These are phyloP conservation scores for Phytopythium vexans DNA, from an alignment of 352 stramenopile species.

Conservation along the genomic window DNA sequence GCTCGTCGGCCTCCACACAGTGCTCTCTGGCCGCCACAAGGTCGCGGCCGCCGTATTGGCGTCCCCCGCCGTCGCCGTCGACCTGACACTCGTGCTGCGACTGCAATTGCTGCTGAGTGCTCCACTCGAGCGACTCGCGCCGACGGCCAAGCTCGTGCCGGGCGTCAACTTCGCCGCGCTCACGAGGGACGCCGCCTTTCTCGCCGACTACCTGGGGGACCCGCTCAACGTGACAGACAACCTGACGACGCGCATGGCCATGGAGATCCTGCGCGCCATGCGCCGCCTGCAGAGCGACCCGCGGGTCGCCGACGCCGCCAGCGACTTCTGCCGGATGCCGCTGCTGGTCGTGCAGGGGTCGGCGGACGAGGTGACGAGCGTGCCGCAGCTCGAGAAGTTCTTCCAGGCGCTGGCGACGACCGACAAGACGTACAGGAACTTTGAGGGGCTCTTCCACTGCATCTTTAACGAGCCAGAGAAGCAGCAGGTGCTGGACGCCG, in stretches of 20 bases:
- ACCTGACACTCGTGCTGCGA: conserved; percentile 44
- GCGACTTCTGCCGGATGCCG: conserved; percentile 22
- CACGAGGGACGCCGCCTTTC: conserved; percentile 32
- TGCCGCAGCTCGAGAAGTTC: conserved; percentile 42
- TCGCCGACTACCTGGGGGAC: conserved; percentile 53
- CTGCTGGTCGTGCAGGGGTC: conserved; percentile 39
- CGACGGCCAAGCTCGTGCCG: conserved; percentile 40
- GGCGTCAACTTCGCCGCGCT: conserved; percentile 48
- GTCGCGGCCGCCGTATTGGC: conserved; percentile 52
- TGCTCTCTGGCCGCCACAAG: conserved; percentile 38
- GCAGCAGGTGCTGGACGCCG: conserved; percentile 34
- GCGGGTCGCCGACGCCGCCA: conserved; percentile 22
- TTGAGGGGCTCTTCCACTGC: conserved; percentile 52
- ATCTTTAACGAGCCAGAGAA: conserved; percentile 58
- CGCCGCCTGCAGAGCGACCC: conserved; percentile 21
- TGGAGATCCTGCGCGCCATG: conserved; percentile 24
- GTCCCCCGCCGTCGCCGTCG: conserved; percentile 55
- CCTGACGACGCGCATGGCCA: conserved; percentile 18
- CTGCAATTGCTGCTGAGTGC: conserved; percentile 35
- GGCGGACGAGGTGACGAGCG: conserved; percentile 37
- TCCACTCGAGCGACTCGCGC: conserved; percentile 39
- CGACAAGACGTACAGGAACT: conserved; percentile 63
- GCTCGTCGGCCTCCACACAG: conserved; percentile 55
- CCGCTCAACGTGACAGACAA: conserved; percentile 40
- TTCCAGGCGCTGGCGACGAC: conserved; percentile 34